Percentiles rank a stretch among this genome's conserved stretches.
These are phyloP conservation scores for Babesia sp. DNA, from an alignment of 169 alveolate genomes.

Conservation along the genomic window DNA sequence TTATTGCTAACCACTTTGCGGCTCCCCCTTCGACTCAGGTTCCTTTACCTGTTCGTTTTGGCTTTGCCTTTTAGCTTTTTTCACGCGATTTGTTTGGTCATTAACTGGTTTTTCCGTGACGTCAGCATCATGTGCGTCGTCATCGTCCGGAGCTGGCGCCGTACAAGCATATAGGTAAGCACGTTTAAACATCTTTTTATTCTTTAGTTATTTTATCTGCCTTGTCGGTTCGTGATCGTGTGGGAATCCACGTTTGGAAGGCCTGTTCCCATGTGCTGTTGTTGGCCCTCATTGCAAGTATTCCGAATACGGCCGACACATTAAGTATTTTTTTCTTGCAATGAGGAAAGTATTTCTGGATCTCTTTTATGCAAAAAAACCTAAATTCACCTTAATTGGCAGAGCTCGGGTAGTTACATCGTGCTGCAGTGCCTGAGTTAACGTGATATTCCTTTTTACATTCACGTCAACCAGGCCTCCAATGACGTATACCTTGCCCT, in stretches of 20 bases:
- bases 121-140: not conserved
- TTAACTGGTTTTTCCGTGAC: slow-evolving; percentile 7
- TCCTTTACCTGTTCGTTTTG: not conserved
- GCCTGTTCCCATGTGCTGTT: slow-evolving; percentile 62
- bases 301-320: slow-evolving; percentile 57
- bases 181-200: slow-evolving; percentile 49
- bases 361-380: not conserved
- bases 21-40: not conserved
- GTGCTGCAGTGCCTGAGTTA: slow-evolving; percentile 31
- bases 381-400: slow-evolving; percentile 44
- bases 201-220: not conserved
- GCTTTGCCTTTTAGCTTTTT: not conserved
- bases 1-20: slow-evolving; percentile 3
- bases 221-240: slow-evolving; percentile 5
- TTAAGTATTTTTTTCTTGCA: slow-evolving; percentile 62
- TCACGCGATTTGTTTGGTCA: not conserved
- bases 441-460: slow-evolving; percentile 37
- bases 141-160: slow-evolving; percentile 43
- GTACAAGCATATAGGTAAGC: slow-evolving; percentile 54
- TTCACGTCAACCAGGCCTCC: slow-evolving; percentile 67
- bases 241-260: slow-evolving; percentile 52
- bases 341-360: slow-evolving; percentile 59
- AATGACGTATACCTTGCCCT: slow-evolving; percentile 50
- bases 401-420: slow-evolving; percentile 33
- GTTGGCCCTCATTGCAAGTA: slow-evolving; percentile 44